phyloP scores from a whole-genome alignment of 2,329 filamentous ascomycete genomes.

The Monosporascus sp. region DNA sequence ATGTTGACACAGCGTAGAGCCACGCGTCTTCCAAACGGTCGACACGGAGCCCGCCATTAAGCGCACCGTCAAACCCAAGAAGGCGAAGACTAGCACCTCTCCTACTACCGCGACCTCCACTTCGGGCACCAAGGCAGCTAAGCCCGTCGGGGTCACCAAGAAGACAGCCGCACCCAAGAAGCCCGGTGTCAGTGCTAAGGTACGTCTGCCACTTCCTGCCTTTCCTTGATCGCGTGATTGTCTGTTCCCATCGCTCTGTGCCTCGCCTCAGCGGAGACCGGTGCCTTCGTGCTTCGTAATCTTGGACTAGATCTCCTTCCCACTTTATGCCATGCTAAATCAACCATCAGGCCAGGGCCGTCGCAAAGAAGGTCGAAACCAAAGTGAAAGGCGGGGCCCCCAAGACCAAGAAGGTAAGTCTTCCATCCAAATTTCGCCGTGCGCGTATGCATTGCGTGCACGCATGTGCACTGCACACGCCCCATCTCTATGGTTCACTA shows the following conservation, averaged over 20 bases:
- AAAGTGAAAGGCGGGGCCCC: constrained; percentile 16
- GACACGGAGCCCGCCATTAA: constrained; percentile 42
- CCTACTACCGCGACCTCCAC: constrained; percentile 9
- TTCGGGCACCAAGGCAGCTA: constrained; percentile 18
- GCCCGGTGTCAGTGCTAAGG: constrained; percentile 25
- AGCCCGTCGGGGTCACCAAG: constrained; percentile 27
- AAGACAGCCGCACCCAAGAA: constrained; percentile 27
- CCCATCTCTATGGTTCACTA: too few species aligned
- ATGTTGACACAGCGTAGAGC: constrained; percentile 20
- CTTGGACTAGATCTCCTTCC: not conserved
- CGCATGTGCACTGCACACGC: not conserved
- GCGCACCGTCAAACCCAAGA: constrained; percentile 30
- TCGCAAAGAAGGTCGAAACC: constrained; percentile 22
- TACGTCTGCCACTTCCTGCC: constrained; percentile 8
- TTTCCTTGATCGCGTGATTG: not conserved
- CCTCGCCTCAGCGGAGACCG: too few species aligned
- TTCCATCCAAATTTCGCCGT: not conserved
- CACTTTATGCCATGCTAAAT: constrained; percentile 14
- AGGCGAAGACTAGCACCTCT: constrained; percentile 13
- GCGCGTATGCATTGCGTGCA: not conserved
- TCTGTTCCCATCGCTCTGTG: too few species aligned
- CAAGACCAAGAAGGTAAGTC: constrained; percentile 19
- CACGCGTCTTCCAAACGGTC: constrained; percentile 44
- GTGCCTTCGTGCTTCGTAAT: too few species aligned
- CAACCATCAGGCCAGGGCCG: constrained; percentile 21